phyloP scores from a whole-genome alignment of 352 stramenopile genomes.

The Pythium diclinum region DNA sequence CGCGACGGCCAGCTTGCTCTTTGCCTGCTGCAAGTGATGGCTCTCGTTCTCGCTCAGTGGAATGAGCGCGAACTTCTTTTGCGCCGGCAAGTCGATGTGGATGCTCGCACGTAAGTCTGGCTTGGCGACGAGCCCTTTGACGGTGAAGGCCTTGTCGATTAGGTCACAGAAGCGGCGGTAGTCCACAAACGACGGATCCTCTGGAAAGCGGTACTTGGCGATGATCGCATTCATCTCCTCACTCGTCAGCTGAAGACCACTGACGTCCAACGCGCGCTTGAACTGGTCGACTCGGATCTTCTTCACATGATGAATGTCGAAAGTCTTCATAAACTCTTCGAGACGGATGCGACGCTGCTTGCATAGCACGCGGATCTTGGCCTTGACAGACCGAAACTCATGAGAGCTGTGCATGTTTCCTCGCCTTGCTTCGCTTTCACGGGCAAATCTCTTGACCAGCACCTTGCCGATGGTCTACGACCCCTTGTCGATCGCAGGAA shows the following conservation, averaged over 20 bases:
- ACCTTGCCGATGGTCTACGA: too few relatives aligned
- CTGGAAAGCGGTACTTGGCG: constrained; percentile 57
- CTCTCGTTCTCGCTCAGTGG: constrained; percentile 35
- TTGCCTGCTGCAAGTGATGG: constrained; percentile 35
- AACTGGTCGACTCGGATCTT: constrained; percentile 83
- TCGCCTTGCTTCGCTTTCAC: not conserved
- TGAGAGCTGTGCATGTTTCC: constrained; percentile 55
- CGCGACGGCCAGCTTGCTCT: constrained; percentile 53
- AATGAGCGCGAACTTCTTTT: constrained; percentile 38
- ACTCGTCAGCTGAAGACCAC: constrained; percentile 54
- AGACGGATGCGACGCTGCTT: constrained; percentile 80
- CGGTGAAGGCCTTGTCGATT: constrained; percentile 82
- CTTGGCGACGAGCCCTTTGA: constrained; percentile 74
- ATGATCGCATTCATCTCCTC: constrained; percentile 57
- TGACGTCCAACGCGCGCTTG: constrained; percentile 74
- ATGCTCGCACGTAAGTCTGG: constrained; percentile 39
- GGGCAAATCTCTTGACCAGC: not conserved
- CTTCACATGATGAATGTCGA: constrained; percentile 81
- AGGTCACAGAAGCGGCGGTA: constrained; percentile 83
- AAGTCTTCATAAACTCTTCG: constrained; percentile 89
- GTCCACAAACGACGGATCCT: constrained; percentile 66
- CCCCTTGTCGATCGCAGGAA: not conserved
- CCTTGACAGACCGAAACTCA: constrained; percentile 80
- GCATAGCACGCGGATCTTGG: constrained; percentile 72
- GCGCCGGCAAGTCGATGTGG: constrained; percentile 26